A percentile compares a stretch with the other conserved stretches of the same genome.
Conservation (phyloP, 2,329 filamentous ascomycete species). For the Cytospora chrysosperma region DNA sequence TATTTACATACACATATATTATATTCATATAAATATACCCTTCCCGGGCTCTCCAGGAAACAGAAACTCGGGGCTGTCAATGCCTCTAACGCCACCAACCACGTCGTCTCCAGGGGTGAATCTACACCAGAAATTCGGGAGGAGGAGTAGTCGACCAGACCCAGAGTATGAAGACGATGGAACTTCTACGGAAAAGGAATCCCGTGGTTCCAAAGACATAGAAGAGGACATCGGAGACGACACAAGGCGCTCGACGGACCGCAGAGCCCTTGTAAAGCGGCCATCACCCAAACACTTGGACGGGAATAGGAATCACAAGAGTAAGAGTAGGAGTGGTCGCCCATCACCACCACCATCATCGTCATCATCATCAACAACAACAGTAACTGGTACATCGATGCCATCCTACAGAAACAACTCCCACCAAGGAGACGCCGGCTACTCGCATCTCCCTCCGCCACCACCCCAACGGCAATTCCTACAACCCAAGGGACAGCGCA, state of each 20-base stretch:
- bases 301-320: background rate
- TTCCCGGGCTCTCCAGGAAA: background rate
- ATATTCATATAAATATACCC: no score
- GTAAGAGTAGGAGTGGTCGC: background rate
- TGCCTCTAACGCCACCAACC: constrained; percentile 14
- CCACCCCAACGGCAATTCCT: constrained; percentile 1
- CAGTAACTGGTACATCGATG: background rate
- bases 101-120: constrained; percentile 6
- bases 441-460: constrained; percentile 9
- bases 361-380: background rate
- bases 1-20: background rate
- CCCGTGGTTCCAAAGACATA: background rate
- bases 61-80: background rate
- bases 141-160: constrained; percentile 14
- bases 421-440: constrained; percentile 2
- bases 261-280: background rate
- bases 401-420: constrained; percentile 10
- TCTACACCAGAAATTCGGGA: background rate
- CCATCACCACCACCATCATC: no score
- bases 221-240: constrained; percentile 3
- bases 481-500: constrained; percentile 6
- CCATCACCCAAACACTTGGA: background rate
- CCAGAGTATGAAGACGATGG: background rate
- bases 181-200: background rate
- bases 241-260: no score